Evolutionary conservation across 163 green algal genomes (phyloP).

Genomic region (Scenedesmus sp.): DNA sequence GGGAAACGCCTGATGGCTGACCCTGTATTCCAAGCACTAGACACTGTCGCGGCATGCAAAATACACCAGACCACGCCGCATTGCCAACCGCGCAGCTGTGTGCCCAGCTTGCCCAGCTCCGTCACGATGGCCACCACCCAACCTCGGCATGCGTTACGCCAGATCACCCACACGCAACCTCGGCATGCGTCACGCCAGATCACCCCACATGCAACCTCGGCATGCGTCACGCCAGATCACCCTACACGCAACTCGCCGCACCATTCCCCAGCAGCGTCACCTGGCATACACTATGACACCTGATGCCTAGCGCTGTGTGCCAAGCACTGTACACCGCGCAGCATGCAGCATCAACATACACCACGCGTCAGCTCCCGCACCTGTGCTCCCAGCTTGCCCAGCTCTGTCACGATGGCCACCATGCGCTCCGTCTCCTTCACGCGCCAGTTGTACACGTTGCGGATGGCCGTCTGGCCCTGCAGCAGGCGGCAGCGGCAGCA

Average conservation of each 20-base stretch:
- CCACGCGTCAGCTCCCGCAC: conserved; percentile 35
- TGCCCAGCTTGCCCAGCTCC: conserved; percentile 93
- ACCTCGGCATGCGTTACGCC: too few relatives aligned
- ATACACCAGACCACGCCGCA: not conserved
- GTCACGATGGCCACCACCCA: conserved; percentile 94
- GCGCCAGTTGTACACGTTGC: conserved; percentile 97
- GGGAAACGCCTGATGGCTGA: not conserved
- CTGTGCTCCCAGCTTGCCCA: conserved; percentile 88
- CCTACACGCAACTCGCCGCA: too few relatives aligned
- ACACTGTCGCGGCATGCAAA: too few relatives aligned
- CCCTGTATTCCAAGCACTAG: too few relatives aligned
- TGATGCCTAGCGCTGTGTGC: not conserved
- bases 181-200: too few relatives aligned
- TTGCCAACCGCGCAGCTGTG: conserved; percentile 51
- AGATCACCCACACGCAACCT: too few relatives aligned
- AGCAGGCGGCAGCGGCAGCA: not conserved
- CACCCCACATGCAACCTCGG: too few relatives aligned
- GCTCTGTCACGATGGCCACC: conserved; percentile 96
- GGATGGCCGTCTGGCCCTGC: conserved; percentile 83
- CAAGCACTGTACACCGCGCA: too few relatives aligned
- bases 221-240: too few relatives aligned
- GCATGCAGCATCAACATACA: not conserved
- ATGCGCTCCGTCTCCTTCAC: conserved; percentile 99
- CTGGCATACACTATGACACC: not conserved
- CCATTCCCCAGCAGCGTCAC: too few relatives aligned